phyloP scores from a whole-genome alignment of 2,329 filamentous ascomycete genomes.

The Sporothrix brasiliensis region DNA sequence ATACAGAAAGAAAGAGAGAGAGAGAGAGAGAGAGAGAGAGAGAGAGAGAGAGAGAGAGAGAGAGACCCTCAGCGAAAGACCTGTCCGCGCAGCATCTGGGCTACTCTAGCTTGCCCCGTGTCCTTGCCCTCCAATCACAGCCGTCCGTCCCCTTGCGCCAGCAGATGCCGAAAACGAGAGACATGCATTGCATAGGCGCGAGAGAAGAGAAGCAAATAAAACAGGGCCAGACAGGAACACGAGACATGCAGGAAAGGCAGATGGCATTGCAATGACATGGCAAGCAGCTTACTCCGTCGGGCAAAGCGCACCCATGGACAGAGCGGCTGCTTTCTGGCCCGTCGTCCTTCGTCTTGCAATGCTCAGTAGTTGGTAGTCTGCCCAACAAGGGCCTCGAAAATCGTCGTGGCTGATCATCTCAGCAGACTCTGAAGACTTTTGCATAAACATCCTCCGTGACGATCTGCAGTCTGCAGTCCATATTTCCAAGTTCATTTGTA shows the following conservation, averaged over 20 bases:
- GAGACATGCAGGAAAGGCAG: conserved; percentile 5
- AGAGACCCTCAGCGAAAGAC: no score
- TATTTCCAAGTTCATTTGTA: not conserved
- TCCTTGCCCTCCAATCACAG: not conserved
- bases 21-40: no score
- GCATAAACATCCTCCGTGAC: not conserved
- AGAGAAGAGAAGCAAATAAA: not conserved
- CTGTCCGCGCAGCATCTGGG: no score
- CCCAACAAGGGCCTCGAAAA: no score
- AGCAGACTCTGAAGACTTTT: not conserved
- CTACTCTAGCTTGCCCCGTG: no score
- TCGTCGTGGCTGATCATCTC: no score
- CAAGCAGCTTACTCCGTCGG: not conserved
- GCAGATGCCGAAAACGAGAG: not conserved
- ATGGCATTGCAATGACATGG: not conserved
- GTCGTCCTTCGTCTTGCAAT: no score
- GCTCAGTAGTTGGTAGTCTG: no score
- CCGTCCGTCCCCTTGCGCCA: conserved; percentile 1
- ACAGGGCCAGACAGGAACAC: not conserved
- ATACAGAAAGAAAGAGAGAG: no score
- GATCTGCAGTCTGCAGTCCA: not conserved
- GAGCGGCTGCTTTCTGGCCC: no score
- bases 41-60: no score
- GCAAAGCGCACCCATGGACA: no score
- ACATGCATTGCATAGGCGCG: not conserved